Base-by-base conservation (phyloP, 441 rosid genomes). In the Brassica balearica region DNA sequence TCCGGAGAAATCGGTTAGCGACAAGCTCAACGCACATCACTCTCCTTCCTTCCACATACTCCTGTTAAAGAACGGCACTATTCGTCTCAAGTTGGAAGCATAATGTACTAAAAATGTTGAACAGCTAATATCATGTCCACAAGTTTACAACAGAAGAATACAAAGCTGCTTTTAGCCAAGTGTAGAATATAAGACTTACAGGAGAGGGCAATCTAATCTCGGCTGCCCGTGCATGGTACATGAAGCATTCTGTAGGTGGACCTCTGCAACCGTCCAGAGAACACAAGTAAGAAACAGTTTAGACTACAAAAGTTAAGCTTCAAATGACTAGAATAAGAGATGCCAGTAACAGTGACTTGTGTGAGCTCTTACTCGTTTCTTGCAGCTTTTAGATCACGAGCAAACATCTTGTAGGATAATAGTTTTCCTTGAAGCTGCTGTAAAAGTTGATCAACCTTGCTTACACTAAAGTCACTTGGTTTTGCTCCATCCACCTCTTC, bases 381-480 rank as follows among this genome's bases (percentile, higher is more conserved):
- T 75, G 97, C 90, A 77, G 98, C 92, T 85, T 96, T 94, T 61
- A 97, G 92, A 75, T 96, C 98, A 62, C 98, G 98, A 23, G 98
- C 98, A 92, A 91, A 96, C 75, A 86, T 83, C 87, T 83, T 94
- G 87, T 94, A 96, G 43, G 98, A 91, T 74, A 92, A 75, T 56
- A 84, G 60, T 85, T 92, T 96, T 65, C 97, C 97, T 88, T 94
- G 96, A 80, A 96, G 87, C 83, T 84, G 86, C 78, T 77, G 90
- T 79, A 96, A 80, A 71, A 96, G 91, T 82, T 82, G 81, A 85
- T 94, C 90, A 82, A 96, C 97, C 82, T 62, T 88, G 85, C 71
- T 72, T 76, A 92, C 84, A 63, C 86, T 78, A 83, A 96, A 92
- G 38, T 80, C 74, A 61, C 69, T 82, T 61, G 91, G 90, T 79